Evolutionary conservation across 192 early-diverging fungal genomes (phyloP), one percentile per base, ranked within the genome.

Genomic region (Funneliformis mosseae): DNA sequence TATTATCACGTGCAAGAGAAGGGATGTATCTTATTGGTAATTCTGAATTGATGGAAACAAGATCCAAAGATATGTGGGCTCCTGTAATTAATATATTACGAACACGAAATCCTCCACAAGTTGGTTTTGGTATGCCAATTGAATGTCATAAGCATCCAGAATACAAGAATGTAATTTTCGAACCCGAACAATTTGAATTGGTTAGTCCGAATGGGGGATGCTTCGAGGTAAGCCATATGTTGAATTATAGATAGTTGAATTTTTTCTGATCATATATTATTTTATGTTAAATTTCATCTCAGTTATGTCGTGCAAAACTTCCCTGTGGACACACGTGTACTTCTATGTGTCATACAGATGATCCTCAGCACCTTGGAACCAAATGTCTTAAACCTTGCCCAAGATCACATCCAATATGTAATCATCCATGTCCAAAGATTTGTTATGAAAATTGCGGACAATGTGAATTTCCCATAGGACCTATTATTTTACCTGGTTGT

Each of bases 11-110:
- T 25, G 91, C 91, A 0, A 67, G 87, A 62, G 89, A 92, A 76
- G 91, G 91, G 3, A 87, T 91, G 88, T 92, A 82, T 41, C 74
- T 92, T 16, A 50, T 92, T 25, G 91, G 91, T 2, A 87, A 90
- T 43, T 77, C 86, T 1, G 45, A 60, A 0, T 73, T 90, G 0
- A 84, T 90, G 77, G 66, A 60, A 59, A 61, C 66, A 1, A 41
- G 74, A 9, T 68, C 78, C 12, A 16, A 2, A 18, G 11, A 68
- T 3, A 81, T 88, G 8, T 90, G 89, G 89, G 78, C 80, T 45
- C 63, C 39, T 1, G 86, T 90, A 11, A 82, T 90, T 8, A 33
- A 83, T 9, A 80, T 85, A 11, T 71, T 89, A 11, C 61, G 80
- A 0, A 28, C 55, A 10, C 39, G 84, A 25, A 84, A 81, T 9